These are phyloP conservation scores for Cadophora gregata DNA, from an alignment of 2,329 filamentous ascomycete genomes.

Conservation along the genomic window DNA sequence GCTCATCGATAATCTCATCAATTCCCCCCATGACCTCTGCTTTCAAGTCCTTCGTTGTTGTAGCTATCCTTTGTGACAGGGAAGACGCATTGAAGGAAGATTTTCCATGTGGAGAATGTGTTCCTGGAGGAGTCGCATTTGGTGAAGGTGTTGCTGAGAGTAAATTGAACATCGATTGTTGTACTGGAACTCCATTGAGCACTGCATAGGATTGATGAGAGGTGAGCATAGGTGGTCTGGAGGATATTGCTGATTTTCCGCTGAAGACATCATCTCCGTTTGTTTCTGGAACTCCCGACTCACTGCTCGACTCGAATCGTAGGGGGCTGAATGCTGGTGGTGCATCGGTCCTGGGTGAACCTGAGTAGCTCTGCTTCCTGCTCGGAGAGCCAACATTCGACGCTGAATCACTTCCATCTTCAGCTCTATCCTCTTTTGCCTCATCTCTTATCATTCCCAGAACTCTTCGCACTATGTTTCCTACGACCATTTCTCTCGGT, in stretches of 20 bases:
- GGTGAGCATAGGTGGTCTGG: constrained; percentile 66
- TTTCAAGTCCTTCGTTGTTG: constrained; percentile 70
- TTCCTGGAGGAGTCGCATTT: constrained; percentile 57
- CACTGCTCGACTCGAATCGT: constrained; percentile 39
- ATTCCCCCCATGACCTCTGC: constrained; percentile 94
- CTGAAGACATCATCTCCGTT: constrained; percentile 39
- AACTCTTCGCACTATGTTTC: constrained; percentile 91
- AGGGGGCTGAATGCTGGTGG: constrained; percentile 37
- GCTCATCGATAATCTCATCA: constrained; percentile 93
- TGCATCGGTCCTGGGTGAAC: constrained; percentile 25
- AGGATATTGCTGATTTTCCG: constrained; percentile 30
- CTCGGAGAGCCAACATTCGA: constrained; percentile 40
- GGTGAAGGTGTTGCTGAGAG: constrained; percentile 72
- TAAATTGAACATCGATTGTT: constrained; percentile 85
- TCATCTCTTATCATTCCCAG: constrained; percentile 92
- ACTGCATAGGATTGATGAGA: constrained; percentile 69
- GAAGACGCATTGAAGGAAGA: constrained; percentile 36
- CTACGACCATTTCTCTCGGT: constrained; percentile 88
- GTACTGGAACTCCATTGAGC: constrained; percentile 54
- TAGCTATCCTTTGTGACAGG: constrained; percentile 40
- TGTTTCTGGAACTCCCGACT: constrained; percentile 30
- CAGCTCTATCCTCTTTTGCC: constrained; percentile 79
- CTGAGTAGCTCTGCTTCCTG: constrained; percentile 33
- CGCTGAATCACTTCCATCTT: constrained; percentile 46
- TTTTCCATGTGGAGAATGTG: constrained; percentile 54